Evolutionary conservation across 352 stramenopile genomes (phyloP), one percentile per base, ranked within the genome.

Genomic region (Phytophthora gonapodyides): DNA sequence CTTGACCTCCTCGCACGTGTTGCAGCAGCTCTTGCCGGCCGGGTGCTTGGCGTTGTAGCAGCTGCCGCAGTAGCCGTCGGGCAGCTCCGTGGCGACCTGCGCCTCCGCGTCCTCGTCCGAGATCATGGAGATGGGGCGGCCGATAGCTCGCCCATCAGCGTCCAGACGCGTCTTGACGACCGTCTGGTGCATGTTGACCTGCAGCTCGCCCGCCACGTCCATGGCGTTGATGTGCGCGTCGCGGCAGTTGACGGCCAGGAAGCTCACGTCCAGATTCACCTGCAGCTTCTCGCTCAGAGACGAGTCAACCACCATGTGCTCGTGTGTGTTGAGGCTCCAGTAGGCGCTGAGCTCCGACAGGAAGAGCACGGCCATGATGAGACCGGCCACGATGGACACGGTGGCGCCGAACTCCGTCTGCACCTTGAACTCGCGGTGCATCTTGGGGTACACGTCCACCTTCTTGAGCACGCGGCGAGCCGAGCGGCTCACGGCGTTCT

Each of bases 181-280:
- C 7, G 89, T 97, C 60, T 99, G 94, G 62, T 98, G 93, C 68
- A 99, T 91, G 65, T 98, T 88, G 27, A 99, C 79, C 71, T 99
- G 97, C 57, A 98, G 90, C 63, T 99, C 97, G 13, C 97, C 97
- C 1, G 97, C 96, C 36, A 99, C 95, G 73, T 99, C 97, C 89
- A 99, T 99, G 4, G 95, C 94, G 77, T 99, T 98, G 37, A 99
- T 75, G 70, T 99, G 96, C 30, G 98, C 85, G 73, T 99, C 96
- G 80, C 92, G 81, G 82, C 97, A 99, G 58, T 88, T 97, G 51
- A 99, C 78, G 10, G 85, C 80, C 24, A 98, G 93, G 69, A 99
- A 99, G 38, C 97, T 99, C 43, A 99, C 93, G 80, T 99, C 97
- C 21, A 99, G 57, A 74, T 98, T 97, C 66, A 99, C 97, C 67